Conservation (phyloP, 2,329 filamentous ascomycete genomes). For the Laburnicola sp. region DNA sequence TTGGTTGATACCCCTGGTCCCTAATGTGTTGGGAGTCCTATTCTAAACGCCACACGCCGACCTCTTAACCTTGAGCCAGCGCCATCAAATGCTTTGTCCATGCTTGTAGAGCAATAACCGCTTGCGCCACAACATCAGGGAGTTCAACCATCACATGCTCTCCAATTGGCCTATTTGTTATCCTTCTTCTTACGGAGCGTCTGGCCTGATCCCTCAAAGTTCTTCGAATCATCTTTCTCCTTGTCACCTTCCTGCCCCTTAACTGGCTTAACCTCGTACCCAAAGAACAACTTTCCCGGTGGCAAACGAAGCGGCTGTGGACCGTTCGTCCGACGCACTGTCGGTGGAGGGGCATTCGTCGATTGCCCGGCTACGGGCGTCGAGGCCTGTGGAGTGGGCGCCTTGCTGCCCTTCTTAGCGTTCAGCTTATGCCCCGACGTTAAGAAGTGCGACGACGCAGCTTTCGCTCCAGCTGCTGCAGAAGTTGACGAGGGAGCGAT, state of each 20-base stretch:
- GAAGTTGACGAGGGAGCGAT: slow-evolving; percentile 78
- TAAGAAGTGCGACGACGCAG: slow-evolving; percentile 75
- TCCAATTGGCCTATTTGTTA: slow-evolving; percentile 35
- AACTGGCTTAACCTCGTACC: slow-evolving; percentile 87
- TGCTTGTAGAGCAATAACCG: not conserved
- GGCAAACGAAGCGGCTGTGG: slow-evolving; percentile 83
- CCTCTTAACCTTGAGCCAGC: slow-evolving; percentile 17
- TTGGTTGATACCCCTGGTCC: no score
- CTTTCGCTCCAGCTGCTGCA: slow-evolving; percentile 64
- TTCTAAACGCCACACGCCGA: slow-evolving; percentile 26
- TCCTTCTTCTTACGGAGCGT: slow-evolving; percentile 77
- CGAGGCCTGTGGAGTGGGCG: slow-evolving; percentile 61
- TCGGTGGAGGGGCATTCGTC: slow-evolving; percentile 46
- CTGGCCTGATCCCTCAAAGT: slow-evolving; percentile 81
- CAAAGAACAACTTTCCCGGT: slow-evolving; percentile 93
- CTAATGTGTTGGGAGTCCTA: slow-evolving; percentile 3
- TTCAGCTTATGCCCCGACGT: slow-evolving; percentile 80
- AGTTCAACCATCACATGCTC: not conserved
- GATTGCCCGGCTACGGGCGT: slow-evolving; percentile 65
- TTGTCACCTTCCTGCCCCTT: slow-evolving; percentile 75
- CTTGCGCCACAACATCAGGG: not conserved
- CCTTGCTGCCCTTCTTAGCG: slow-evolving; percentile 79
- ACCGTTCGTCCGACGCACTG: slow-evolving; percentile 65
- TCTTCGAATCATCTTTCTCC: slow-evolving; percentile 63
- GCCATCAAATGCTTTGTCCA: slow-evolving; percentile 30